These are phyloP conservation scores for Penicillium desertorum DNA, from an alignment of 495 filamentous ascomycete genomes.

Conservation along the genomic window DNA sequence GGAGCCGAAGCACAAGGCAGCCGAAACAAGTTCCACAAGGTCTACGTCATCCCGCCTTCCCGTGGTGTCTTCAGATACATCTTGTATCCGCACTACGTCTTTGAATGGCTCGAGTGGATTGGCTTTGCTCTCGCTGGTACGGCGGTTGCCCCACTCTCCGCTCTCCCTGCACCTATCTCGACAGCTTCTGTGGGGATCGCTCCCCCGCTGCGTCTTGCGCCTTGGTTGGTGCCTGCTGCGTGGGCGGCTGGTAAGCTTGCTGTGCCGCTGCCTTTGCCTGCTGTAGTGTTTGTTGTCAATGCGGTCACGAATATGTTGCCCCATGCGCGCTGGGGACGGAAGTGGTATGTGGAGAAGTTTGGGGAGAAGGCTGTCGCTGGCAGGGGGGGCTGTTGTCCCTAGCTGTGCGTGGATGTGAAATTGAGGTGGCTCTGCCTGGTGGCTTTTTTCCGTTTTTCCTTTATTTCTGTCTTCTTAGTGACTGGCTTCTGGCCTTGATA, in stretches of 20 bases:
- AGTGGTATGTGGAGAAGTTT: slow-evolving; percentile 89
- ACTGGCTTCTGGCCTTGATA: background rate
- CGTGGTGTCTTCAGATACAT: slow-evolving; percentile 79
- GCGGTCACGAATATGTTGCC: slow-evolving; percentile 89
- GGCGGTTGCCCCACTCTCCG: slow-evolving; percentile 27
- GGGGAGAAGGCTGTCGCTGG: slow-evolving; percentile 71
- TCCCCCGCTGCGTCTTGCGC: slow-evolving; percentile 34
- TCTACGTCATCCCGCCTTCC: slow-evolving; percentile 86
- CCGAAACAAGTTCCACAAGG: slow-evolving; percentile 59
- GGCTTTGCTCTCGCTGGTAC: slow-evolving; percentile 75
- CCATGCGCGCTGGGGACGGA: slow-evolving; percentile 74
- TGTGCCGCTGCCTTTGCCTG: slow-evolving; percentile 56
- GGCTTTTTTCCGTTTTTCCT: background rate
- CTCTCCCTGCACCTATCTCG: slow-evolving; percentile 1
- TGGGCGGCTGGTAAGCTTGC: slow-evolving; percentile 33
- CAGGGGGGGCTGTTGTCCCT: slow-evolving; percentile 82
- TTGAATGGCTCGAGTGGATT: slow-evolving; percentile 94
- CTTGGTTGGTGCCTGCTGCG: slow-evolving; percentile 58
- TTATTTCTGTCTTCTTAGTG: background rate
- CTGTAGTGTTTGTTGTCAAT: slow-evolving; percentile 77
- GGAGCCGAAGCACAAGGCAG: slow-evolving; percentile 22
- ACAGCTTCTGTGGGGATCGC: slow-evolving; percentile 10
- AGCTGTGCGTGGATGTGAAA: slow-evolving; percentile 53
- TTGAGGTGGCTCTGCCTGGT: background rate
- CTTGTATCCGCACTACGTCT: slow-evolving; percentile 89